phyloP scores from a whole-genome alignment of 768 basidiomycete genomes.

The Leccinum incarnatum region DNA sequence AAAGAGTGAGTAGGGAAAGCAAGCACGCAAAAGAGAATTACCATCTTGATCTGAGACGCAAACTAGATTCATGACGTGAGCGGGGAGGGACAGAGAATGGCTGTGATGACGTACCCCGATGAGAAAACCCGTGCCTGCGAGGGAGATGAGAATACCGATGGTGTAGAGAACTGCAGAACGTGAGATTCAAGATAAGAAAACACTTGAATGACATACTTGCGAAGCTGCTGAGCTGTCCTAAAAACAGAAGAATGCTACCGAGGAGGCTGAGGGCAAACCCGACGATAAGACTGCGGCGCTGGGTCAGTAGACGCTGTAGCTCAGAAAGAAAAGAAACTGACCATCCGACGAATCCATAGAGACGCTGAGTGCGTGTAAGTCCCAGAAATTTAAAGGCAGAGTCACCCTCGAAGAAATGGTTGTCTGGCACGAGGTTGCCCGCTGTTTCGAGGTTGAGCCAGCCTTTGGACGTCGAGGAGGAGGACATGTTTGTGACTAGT shows the following conservation, averaged over 20 bases:
- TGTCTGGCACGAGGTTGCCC: slow-evolving; percentile 62
- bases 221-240: slow-evolving; percentile 67
- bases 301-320: not conserved
- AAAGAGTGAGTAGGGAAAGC: not conserved
- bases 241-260: slow-evolving; percentile 73
- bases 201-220: slow-evolving; percentile 52
- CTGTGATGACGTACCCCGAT: slow-evolving; percentile 65
- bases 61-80: slow-evolving; percentile 47
- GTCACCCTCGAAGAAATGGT: slow-evolving; percentile 84
- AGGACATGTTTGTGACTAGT: not conserved
- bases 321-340: slow-evolving; percentile 32
- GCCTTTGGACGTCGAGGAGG: slow-evolving; percentile 51
- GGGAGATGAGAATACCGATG: slow-evolving; percentile 76
- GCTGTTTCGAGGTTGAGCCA: slow-evolving; percentile 86
- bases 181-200: not conserved
- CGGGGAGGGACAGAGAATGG: not conserved
- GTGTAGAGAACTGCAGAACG: slow-evolving; percentile 66
- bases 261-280: slow-evolving; percentile 82
- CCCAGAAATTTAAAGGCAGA: slow-evolving; percentile 82
- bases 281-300: slow-evolving; percentile 51
- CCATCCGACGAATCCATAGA: slow-evolving; percentile 89
- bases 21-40: slow-evolving; percentile 30
- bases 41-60: slow-evolving; percentile 76
- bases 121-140: slow-evolving; percentile 88
- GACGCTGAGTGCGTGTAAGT: slow-evolving; percentile 71